phyloP scores from a whole-genome alignment of 148 eudicot species.

The Fagopyrum homotropicum region DNA sequence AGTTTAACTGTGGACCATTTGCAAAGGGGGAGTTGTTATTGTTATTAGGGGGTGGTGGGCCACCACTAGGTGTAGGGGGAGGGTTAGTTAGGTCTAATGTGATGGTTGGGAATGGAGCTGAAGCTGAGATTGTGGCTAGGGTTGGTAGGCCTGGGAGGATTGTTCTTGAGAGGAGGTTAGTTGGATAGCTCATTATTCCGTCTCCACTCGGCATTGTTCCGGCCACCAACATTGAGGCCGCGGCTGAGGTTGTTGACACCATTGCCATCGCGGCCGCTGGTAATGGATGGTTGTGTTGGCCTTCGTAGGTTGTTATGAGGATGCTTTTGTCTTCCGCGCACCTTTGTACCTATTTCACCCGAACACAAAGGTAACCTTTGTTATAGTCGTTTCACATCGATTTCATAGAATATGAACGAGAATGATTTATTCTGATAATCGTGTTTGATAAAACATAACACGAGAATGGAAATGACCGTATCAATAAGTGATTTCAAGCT shows the following conservation, averaged over 20 bases:
- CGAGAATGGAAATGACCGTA: too few relatives aligned
- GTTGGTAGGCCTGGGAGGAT: conserved; percentile 31
- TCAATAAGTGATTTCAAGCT: too few relatives aligned
- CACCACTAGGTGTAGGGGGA: conserved; percentile 10
- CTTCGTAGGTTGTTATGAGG: conserved; percentile 40
- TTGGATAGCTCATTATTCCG: conserved; percentile 17
- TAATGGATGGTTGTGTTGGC: conserved; percentile 37
- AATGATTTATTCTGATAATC: too few relatives aligned
- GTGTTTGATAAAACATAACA: too few relatives aligned
- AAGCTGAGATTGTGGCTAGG: conserved; percentile 49
- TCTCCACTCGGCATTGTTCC: conserved; percentile 31
- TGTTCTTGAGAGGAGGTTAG: conserved; percentile 17
- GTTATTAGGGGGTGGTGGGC: conserved; percentile 1
- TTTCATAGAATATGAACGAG: too few relatives aligned
- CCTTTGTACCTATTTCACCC: conserved; percentile 31
- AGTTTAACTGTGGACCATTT: conserved; percentile 8
- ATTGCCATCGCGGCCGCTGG: conserved; percentile 33
- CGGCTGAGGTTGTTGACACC: conserved; percentile 35
- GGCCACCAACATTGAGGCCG: conserved; percentile 32
- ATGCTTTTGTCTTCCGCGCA: conserved; percentile 37
- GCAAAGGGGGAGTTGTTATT: background rate
- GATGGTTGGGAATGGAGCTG: conserved; percentile 45
- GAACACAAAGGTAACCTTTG: background rate
- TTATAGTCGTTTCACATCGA: background rate
- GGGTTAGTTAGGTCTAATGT: conserved; percentile 48